phyloP scores from a whole-genome alignment of 2,329 filamentous ascomycete species.

The Ophiocordyceps sinensis region DNA sequence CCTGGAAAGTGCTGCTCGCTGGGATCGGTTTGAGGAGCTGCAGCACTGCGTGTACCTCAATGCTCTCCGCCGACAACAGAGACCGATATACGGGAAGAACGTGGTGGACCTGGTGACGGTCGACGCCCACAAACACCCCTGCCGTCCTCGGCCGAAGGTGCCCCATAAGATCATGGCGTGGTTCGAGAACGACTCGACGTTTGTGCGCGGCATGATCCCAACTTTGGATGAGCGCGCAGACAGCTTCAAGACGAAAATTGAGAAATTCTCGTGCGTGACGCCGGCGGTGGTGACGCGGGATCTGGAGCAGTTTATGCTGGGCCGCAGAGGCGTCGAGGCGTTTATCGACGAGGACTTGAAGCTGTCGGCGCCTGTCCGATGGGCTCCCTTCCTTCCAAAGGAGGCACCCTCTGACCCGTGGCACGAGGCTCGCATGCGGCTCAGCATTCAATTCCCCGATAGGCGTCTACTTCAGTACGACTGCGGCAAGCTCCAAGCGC shows the following conservation, averaged over 20 bases:
- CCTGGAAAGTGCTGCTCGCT: constrained; percentile 56
- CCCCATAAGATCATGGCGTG: constrained; percentile 54
- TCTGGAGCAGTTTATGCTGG: constrained; percentile 53
- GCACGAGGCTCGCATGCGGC: constrained; percentile 82
- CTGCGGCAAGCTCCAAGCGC: constrained; percentile 85
- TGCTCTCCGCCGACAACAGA: constrained; percentile 62
- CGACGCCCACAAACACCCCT: constrained; percentile 41
- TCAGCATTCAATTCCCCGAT: constrained; percentile 93
- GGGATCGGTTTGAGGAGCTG: constrained; percentile 60
- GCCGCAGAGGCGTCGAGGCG: constrained; percentile 39
- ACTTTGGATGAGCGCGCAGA: constrained; percentile 60
- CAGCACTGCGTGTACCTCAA: constrained; percentile 73
- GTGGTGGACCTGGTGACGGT: constrained; percentile 64
- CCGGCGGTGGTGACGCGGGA: constrained; percentile 77
- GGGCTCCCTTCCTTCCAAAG: constrained; percentile 41
- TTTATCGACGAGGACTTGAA: constrained; percentile 43
- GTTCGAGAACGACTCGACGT: constrained; percentile 56
- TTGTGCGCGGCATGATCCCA: constrained; percentile 53
- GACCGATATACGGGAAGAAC: constrained; percentile 67
- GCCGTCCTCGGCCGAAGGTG: constrained; percentile 43
- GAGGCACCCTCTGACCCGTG: constrained; percentile 59
- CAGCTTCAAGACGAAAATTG: constrained; percentile 58
- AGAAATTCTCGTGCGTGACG: constrained; percentile 85
- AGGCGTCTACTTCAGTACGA: constrained; percentile 94
- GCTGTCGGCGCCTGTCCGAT: constrained; percentile 40